Percentiles rank a stretch among this genome's conserved stretches.
Conservation (phyloP, 805 yeast genomes). For the Saturnispora saitoi region DNA sequence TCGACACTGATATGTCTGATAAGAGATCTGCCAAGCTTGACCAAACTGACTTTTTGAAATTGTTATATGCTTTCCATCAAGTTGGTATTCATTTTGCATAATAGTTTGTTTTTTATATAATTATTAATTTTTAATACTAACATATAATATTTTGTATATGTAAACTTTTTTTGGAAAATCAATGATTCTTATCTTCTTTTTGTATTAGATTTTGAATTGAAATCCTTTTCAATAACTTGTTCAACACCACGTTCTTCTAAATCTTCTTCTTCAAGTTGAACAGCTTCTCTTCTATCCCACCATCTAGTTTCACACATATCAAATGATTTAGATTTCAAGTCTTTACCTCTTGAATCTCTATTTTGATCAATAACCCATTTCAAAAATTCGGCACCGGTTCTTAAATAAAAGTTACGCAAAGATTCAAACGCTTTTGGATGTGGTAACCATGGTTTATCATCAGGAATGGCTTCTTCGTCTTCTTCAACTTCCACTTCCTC, state of each 20-base stretch:
- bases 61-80: slow-evolving; percentile 89
- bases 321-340: slow-evolving; percentile 79
- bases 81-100: slow-evolving; percentile 95
- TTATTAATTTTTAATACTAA: too few species aligned
- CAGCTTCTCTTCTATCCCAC: slow-evolving; percentile 97
- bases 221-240: slow-evolving; percentile 72
- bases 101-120: slow-evolving; percentile 3
- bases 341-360: slow-evolving; percentile 80
- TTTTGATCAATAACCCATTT: slow-evolving; percentile 91
- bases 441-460: slow-evolving; percentile 92
- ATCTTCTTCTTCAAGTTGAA: slow-evolving; percentile 80
- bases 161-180: neutral
- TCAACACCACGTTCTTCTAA: slow-evolving; percentile 91
- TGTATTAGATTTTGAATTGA: slow-evolving; percentile 23
- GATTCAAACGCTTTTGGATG: slow-evolving; percentile 92
- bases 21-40: slow-evolving; percentile 91
- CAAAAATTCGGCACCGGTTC: slow-evolving; percentile 79
- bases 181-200: slow-evolving; percentile 43
- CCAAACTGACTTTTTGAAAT: slow-evolving; percentile 83
- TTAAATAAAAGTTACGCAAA: slow-evolving; percentile 72
- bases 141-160: neutral
- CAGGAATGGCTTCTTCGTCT: slow-evolving; percentile 64
- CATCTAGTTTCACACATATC: slow-evolving; percentile 90
- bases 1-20: slow-evolving; percentile 72
- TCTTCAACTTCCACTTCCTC: slow-evolving; percentile 66